Evolutionary conservation across 176 grass and related monocot genomes (phyloP).

Genomic region (Oryza longistaminata): DNA sequence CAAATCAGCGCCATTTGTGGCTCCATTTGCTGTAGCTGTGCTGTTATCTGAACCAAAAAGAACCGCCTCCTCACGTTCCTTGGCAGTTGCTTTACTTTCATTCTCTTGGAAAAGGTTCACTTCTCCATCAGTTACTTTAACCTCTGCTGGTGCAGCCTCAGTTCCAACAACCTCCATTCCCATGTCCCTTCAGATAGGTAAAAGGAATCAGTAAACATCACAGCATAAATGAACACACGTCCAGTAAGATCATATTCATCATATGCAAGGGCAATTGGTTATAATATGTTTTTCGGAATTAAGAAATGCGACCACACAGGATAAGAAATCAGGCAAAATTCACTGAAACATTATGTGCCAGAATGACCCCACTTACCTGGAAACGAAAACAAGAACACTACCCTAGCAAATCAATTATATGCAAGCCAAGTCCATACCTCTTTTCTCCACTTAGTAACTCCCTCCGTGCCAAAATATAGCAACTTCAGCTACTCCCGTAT

Average conservation of each 20-base stretch:
- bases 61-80: slow-evolving; percentile 55
- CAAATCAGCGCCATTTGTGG: slow-evolving; percentile 37
- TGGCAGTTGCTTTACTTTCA: slow-evolving; percentile 62
- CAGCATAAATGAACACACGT: neutral
- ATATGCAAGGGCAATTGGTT: neutral
- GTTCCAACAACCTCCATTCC: slow-evolving; percentile 74
- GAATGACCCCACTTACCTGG: neutral
- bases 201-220: slow-evolving; percentile 20
- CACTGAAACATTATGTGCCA: neutral
- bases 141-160: slow-evolving; percentile 61
- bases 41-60: slow-evolving; percentile 53
- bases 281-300: neutral
- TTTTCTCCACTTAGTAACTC: neutral
- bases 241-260: neutral
- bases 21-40: slow-evolving; percentile 47
- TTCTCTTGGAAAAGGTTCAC: slow-evolving; percentile 57
- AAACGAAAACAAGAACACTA: neutral
- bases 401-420: neutral
- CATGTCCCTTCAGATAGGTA: slow-evolving; percentile 56
- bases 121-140: slow-evolving; percentile 61
- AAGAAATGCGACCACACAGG: neutral
- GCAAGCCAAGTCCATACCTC: neutral
- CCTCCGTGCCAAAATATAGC: too few relatives aligned
- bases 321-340: neutral
- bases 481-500: too few relatives aligned